Evolutionary conservation across 1,284 basidiomycete species (phyloP), one percentile per base, ranked within the genome.

Genomic region (Pseudozyma sp.): DNA sequence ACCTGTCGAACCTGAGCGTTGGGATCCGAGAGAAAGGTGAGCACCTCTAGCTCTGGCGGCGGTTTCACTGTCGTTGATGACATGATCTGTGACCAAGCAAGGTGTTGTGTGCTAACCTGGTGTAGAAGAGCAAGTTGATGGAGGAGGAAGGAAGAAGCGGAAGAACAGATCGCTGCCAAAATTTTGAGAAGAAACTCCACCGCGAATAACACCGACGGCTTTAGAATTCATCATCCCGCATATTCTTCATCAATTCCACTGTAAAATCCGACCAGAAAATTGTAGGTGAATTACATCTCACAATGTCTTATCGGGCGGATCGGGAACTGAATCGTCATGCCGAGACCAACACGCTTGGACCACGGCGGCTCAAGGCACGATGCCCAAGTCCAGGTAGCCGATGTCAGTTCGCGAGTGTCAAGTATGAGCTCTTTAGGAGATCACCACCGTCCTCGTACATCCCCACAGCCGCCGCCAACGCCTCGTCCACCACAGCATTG

Each of bases 1-100:
- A 96, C 88, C 82, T 93, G 91, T 44, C 95, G 89, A 29, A 92
- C 94, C 82, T 93, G 90, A 0, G 92, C 92, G 79, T 95, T 97
- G 63, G 88, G 89, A 78, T 95, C 93, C 78, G 91, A 90, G 48
- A 97, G 86, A 81, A 97, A 97, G 35, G 90, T 90, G 33, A 94
- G 86, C 29, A 97, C 89, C 90, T 97, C 86, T 39, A 84, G 67
- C 54, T 77, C 68, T 17, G 76, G 68, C 6, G 74, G 62, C 11
- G 68, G 68, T 24, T 55, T 44, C 17, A 9, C 49, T 9, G 58
- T 56, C 16, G 45, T 52, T 10, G 72, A 49, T 44, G 72, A 68
- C 72, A 75, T 75, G 47, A 1, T 54, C 50, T 40, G 7, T 10
- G 34, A 7, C 7, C 7, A 14, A 10, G 39, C 13, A 16, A 7